Conservation (phyloP, 2,329 filamentous ascomycete species). For the Penicillium vulpinum region DNA sequence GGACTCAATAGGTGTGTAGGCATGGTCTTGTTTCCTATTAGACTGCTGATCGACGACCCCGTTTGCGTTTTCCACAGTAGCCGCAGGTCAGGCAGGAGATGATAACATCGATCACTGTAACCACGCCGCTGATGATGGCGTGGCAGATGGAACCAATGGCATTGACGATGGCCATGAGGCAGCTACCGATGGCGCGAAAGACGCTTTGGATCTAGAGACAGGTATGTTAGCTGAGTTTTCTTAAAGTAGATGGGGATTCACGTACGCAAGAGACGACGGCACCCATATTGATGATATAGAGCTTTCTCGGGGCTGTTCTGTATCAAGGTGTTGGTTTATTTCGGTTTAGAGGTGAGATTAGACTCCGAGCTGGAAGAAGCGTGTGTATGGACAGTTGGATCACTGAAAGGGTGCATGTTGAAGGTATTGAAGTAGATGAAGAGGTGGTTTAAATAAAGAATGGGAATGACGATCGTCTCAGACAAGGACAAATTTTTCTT, state of each 20-base stretch:
- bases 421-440: not conserved
- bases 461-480: not conserved
- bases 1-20: not conserved
- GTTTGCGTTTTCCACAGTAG: constrained; percentile 34
- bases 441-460: constrained; percentile 9
- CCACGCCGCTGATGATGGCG: constrained; percentile 67
- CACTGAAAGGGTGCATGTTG: constrained; percentile 33
- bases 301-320: constrained; percentile 7
- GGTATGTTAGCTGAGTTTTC: constrained; percentile 25
- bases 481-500: not conserved
- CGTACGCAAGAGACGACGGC: constrained; percentile 81
- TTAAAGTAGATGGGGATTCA: constrained; percentile 23
- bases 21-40: constrained; percentile 2
- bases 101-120: constrained; percentile 65
- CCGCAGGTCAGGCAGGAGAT: constrained; percentile 62
- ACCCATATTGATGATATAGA: constrained; percentile 63
- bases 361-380: constrained; percentile 31
- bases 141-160: constrained; percentile 65
- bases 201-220: constrained; percentile 55
- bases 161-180: constrained; percentile 68
- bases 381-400: constrained; percentile 29
- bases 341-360: constrained; percentile 14
- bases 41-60: constrained; percentile 26
- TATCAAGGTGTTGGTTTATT: constrained; percentile 10
- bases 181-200: constrained; percentile 64